A percentile compares a stretch with the other conserved stretches of the same genome.
Evolutionary conservation across 1,284 basidiomycete genomes (phyloP).

Genomic region (Boletus mariae): DNA sequence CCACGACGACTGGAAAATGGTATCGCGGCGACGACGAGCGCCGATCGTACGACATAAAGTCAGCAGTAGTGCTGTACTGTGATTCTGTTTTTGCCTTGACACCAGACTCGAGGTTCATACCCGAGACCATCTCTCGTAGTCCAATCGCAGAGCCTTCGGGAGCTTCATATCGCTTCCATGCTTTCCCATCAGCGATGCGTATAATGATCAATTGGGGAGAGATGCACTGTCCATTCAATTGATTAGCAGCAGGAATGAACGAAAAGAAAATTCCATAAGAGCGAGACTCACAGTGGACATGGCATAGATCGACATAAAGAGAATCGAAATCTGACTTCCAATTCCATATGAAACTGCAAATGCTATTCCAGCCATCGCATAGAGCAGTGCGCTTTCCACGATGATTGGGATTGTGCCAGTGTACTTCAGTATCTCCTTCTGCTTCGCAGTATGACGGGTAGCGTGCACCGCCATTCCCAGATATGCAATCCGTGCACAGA

Average conservation of each 20-base stretch:
- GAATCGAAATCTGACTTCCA: conserved; percentile 1
- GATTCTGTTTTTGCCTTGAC: neutral
- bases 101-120: neutral
- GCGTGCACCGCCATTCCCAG: neutral
- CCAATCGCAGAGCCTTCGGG: neutral
- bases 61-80: neutral
- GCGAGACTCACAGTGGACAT: neutral
- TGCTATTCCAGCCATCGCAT: conserved; percentile 10
- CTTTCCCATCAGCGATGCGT: conserved; percentile 3
- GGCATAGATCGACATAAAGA: conserved; percentile 13
- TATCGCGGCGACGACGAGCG: neutral
- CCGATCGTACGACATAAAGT: neutral
- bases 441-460: neutral
- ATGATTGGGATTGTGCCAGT: conserved; percentile 1
- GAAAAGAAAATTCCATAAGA: neutral
- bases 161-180: neutral
- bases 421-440: neutral
- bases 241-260: neutral
- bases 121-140: neutral
- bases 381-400: conserved; percentile 14
- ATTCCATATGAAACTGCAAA: conserved; percentile 10
- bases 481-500: conserved; percentile 9
- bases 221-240: conserved; percentile 6
- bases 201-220: conserved; percentile 14
- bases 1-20: neutral